A percentile compares a stretch with the other conserved stretches of the same genome.
These are phyloP conservation scores for Gracilaria caudata DNA, from an alignment of 23 red algal species.

Conservation along the genomic window DNA sequence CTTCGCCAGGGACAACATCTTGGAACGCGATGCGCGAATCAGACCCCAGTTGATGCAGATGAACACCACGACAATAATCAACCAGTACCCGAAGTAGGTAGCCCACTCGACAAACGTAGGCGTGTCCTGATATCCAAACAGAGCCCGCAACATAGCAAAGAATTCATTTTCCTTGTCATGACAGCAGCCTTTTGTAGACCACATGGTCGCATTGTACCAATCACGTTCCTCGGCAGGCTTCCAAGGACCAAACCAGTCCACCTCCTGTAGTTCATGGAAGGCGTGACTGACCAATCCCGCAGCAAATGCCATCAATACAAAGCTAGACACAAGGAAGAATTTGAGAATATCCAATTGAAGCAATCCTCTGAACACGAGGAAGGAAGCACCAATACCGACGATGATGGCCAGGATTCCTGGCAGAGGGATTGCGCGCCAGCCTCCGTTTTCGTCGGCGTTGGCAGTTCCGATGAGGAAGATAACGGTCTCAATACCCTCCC, in stretches of 20 bases:
- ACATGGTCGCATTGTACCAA: constrained; percentile 83
- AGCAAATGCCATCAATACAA: constrained; percentile 85
- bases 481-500: constrained; percentile 87
- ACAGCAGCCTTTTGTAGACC: constrained; percentile 79
- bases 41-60: constrained; percentile 60
- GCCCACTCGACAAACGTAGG: constrained; percentile 76
- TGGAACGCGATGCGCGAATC: constrained; percentile 29
- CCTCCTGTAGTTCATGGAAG: constrained; percentile 82
- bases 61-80: constrained; percentile 51
- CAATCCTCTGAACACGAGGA: constrained; percentile 74
- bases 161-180: constrained; percentile 83
- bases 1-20: constrained; percentile 27
- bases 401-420: constrained; percentile 74
- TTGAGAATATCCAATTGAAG: constrained; percentile 70
- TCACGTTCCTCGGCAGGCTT: constrained; percentile 39
- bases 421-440: constrained; percentile 76
- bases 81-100: constrained; percentile 83
- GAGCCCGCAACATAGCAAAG: constrained; percentile 80
- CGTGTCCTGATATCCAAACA: constrained; percentile 89
- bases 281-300: constrained; percentile 80
- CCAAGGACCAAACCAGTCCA: constrained; percentile 76
- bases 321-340: constrained; percentile 74
- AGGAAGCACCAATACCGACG: constrained; percentile 56
- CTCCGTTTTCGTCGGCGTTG: constrained; percentile 52
- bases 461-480: constrained; percentile 80